phyloP scores from a whole-genome alignment of 495 filamentous ascomycete genomes.

The Penicillium malachiteum region DNA sequence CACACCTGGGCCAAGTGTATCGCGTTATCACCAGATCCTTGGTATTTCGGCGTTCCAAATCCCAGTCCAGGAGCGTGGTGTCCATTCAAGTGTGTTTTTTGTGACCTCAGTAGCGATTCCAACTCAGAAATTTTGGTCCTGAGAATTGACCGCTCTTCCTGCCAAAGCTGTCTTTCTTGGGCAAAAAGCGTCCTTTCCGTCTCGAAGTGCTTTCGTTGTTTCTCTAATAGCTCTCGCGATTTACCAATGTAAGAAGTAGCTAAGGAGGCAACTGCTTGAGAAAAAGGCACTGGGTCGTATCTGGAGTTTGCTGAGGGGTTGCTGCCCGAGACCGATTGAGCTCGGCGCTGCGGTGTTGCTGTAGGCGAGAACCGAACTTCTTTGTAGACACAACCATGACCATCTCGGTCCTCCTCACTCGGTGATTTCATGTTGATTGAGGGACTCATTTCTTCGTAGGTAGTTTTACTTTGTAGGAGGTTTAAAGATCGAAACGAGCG shows the following conservation, averaged over 20 bases:
- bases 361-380: slow-evolving; percentile 50
- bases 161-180: slow-evolving; percentile 43
- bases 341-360: slow-evolving; percentile 38
- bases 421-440: slow-evolving; percentile 32
- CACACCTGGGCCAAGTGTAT: slow-evolving; percentile 36
- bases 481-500: background rate
- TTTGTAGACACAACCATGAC: slow-evolving; percentile 46
- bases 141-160: slow-evolving; percentile 39
- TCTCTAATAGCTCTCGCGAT: slow-evolving; percentile 42
- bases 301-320: slow-evolving; percentile 28
- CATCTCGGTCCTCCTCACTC: slow-evolving; percentile 28
- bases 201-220: slow-evolving; percentile 39
- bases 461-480: background rate
- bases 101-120: slow-evolving; percentile 28
- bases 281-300: slow-evolving; percentile 10
- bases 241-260: slow-evolving; percentile 39
- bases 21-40: slow-evolving; percentile 5
- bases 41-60: slow-evolving; percentile 13
- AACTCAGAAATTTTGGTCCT: slow-evolving; percentile 41
- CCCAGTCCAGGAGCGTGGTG: slow-evolving; percentile 1
- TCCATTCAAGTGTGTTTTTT: slow-evolving; percentile 9
- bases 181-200: slow-evolving; percentile 39
- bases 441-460: background rate
- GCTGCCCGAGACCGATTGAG: slow-evolving; percentile 38
- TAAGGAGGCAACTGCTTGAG: slow-evolving; percentile 15